Conservation (phyloP, 140 eudicot genomes). For the Erigeron philadelphicus region DNA sequence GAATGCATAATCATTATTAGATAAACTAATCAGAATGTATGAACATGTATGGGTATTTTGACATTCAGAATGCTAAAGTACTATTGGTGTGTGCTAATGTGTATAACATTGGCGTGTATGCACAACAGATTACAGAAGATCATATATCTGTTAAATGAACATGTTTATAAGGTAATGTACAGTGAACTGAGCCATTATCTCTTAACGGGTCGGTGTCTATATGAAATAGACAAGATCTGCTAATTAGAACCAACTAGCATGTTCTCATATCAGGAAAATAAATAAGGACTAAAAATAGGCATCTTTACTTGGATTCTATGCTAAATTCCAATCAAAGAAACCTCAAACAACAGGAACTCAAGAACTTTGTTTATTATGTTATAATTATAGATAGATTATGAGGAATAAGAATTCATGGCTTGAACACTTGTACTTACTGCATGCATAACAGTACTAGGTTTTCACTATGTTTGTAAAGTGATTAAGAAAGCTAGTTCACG, state of each 20-base stretch:
- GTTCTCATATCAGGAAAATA: constrained; percentile 9
- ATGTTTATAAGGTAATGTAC: not conserved
- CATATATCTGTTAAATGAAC: not conserved
- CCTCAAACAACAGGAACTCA: constrained; percentile 19
- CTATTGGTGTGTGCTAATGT: not conserved
- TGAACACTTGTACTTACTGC: constrained; percentile 16
- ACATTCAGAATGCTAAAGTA: not conserved
- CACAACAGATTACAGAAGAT: not conserved
- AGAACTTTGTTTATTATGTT: constrained; percentile 13
- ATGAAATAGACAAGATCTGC: constrained; percentile 12
- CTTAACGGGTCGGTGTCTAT: not conserved
- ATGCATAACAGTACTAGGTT: constrained; percentile 9
- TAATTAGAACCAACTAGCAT: constrained; percentile 18
- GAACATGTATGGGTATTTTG: not conserved
- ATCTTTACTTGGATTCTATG: constrained; percentile 22
- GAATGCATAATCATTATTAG: not conserved
- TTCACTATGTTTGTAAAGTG: constrained; percentile 24
- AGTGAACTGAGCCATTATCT: not conserved
- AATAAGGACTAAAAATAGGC: constrained; percentile 19
- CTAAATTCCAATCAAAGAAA: constrained; percentile 16
- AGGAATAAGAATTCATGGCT: not conserved
- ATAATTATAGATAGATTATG: not conserved
- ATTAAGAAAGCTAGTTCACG: constrained; percentile 25
- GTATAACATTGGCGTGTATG: not conserved
- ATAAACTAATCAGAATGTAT: not conserved